Evolutionary conservation across 2,329 filamentous ascomycete species (phyloP).

Genomic region (Madurella fahalii): DNA sequence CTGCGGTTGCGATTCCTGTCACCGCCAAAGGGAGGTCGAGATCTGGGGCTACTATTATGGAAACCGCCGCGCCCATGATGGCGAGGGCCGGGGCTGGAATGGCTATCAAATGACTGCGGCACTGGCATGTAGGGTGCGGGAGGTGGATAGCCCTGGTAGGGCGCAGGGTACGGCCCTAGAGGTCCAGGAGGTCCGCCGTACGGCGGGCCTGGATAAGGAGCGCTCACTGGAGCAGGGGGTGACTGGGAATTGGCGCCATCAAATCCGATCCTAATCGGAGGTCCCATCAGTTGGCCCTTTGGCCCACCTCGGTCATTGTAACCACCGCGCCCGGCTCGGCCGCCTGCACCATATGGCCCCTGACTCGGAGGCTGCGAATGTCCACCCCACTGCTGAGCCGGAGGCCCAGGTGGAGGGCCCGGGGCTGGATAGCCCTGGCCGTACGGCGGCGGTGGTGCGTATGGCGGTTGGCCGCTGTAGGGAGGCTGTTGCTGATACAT

Average conservation of each 20-base stretch:
- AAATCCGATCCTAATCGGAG: conserved; percentile 53
- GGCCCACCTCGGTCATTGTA: conserved; percentile 39
- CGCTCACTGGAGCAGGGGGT: conserved; percentile 45
- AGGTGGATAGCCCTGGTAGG: conserved; percentile 38
- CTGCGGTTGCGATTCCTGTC: conserved; percentile 38
- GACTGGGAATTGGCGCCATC: conserved; percentile 38
- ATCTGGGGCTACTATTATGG: conserved; percentile 32
- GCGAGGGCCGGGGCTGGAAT: conserved; percentile 33
- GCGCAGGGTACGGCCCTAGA: conserved; percentile 29
- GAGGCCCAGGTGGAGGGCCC: conserved; percentile 32
- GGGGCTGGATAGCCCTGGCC: conserved; percentile 32
- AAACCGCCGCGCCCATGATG: conserved; percentile 38
- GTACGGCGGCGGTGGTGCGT: conserved; percentile 31
- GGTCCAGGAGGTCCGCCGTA: conserved; percentile 31
- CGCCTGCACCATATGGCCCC: conserved; percentile 36
- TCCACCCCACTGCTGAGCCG: conserved; percentile 41
- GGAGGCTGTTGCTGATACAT: conserved; percentile 41
- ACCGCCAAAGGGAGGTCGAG: conserved; percentile 36
- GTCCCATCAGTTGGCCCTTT: conserved; percentile 45
- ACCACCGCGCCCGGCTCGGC: conserved; percentile 38
- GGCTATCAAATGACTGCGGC: conserved; percentile 29
- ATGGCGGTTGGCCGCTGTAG: conserved; percentile 23
- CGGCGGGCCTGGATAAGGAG: conserved; percentile 36
- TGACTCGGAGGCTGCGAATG: conserved; percentile 29
- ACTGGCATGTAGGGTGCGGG: conserved; percentile 30